Base-by-base conservation (phyloP, 2,329 filamentous ascomycete species). In the Westerdykella aurantiaca region DNA sequence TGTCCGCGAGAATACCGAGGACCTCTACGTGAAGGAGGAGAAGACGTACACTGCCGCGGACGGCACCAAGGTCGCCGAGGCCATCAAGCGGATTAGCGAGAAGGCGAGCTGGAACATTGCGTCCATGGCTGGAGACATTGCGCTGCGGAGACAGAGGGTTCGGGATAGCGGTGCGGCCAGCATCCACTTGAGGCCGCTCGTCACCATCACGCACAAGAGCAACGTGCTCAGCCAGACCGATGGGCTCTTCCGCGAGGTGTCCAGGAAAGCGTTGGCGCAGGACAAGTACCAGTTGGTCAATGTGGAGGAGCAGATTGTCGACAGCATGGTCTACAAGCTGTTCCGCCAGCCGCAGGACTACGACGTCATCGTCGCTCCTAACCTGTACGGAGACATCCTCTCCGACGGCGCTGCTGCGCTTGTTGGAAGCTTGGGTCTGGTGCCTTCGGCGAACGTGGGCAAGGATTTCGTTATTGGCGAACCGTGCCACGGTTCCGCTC, bases 291-390 rank as follows among this genome's bases (percentile, higher is more conserved):
- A 71, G 48, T 43, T 50, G 12, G 74, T 95, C 42, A 72, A 72
- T 34, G 77, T 96, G 43, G 93, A 97, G 71, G 93, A 97, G 77
- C 93, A 98, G 75, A 98, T 98, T 57, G 91, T 98, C 51, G 93
- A 98, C 72, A 91, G 85, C 49, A 98, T 98, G 93, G 89, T 97
- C 46, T 97, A 97, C 81, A 97, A 97, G 77, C 85, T 98, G 45
- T 97, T 97, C 82, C 88, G 91, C 50, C 88, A 97, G 72, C 93
- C 93, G 35, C 79, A 85, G 62, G 85, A 85, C 63, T 98, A 97
- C 81, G 93, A 98, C 68, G 91, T 97, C 55, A 95, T 98, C 57
- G 93, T 98, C 38, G 93, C 91, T 7, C 93, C 91, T 41, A 97
- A 97, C 73, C 79, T 98, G 49, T 97, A 98, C 72, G 93, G 93